Conservation (phyloP, 805 yeast genomes). For the Sungouiella thailandica region DNA sequence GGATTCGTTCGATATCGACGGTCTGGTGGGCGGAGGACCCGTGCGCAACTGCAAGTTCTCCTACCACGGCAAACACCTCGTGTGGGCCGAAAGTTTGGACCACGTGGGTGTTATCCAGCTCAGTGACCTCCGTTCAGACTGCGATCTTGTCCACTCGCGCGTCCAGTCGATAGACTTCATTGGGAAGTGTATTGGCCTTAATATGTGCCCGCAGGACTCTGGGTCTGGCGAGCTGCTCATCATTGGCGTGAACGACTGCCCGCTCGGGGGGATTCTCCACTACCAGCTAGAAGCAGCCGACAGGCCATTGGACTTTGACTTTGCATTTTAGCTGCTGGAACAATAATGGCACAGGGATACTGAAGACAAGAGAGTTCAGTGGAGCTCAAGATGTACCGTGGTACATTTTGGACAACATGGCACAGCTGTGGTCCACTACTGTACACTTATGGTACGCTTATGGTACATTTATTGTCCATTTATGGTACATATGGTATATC, state of each 20-base stretch:
- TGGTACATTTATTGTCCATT: too few relatives aligned
- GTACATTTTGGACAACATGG: too few relatives aligned
- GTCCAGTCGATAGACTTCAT: conserved; percentile 50
- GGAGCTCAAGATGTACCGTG: too few relatives aligned
- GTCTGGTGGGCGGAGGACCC: conserved; percentile 36
- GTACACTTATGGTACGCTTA: too few relatives aligned
- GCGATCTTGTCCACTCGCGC: conserved; percentile 8
- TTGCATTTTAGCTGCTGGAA: conserved; percentile 25
- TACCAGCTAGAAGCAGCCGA: conserved; percentile 34
- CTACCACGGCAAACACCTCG: conserved; percentile 38
- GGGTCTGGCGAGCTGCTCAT: conserved; percentile 45
- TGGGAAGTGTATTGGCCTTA: conserved; percentile 56
- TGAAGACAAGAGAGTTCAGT: too few relatives aligned
- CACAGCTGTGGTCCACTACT: too few relatives aligned
- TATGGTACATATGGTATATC: too few relatives aligned
- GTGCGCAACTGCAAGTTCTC: conserved; percentile 51
- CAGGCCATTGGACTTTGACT: conserved; percentile 39
- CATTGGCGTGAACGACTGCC: conserved; percentile 51
- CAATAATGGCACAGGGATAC: too few relatives aligned
- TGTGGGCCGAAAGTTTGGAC: conserved; percentile 58
- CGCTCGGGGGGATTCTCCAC: conserved; percentile 54
- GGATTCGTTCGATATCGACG: conserved; percentile 11
- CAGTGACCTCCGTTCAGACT: conserved; percentile 18
- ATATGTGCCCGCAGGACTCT: conserved; percentile 38
- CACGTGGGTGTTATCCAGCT: conserved; percentile 48